Conservation (phyloP, 176 grass and related monocot species). For the Pontederia paniculata region DNA sequence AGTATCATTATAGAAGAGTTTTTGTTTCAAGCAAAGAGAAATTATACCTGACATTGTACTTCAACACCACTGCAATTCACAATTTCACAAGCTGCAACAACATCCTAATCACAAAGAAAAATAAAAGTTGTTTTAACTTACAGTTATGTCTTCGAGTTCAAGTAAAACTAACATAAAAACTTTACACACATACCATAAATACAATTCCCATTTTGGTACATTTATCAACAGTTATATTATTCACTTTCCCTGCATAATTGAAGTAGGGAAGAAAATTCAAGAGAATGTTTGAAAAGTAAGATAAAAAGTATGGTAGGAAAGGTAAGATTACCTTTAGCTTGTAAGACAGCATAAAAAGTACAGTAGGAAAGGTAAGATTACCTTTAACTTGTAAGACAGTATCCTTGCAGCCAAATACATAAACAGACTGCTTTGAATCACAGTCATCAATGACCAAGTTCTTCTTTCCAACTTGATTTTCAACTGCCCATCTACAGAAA, state of each 20-base stretch:
- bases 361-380: conserved; percentile 23
- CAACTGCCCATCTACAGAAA: conserved; percentile 62
- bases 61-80: conserved; percentile 91
- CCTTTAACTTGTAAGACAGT: conserved; percentile 85
- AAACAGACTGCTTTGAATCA: conserved; percentile 82
- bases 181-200: conserved; percentile 72
- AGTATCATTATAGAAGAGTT: too few species aligned
- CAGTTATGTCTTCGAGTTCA: background rate
- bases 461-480: conserved; percentile 92
- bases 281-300: too few species aligned
- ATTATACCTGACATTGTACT: conserved; percentile 90
- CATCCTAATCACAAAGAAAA: conserved; percentile 56
- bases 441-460: conserved; percentile 76
- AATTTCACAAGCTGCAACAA: conserved; percentile 90
- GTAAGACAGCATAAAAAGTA: too few species aligned
- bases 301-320: conserved; percentile 7
- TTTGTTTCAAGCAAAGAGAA: background rate
- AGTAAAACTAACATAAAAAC: too few species aligned
- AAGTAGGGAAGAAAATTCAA: background rate
- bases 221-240: conserved; percentile 96
- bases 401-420: conserved; percentile 85
- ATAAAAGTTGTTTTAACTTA: conserved; percentile 16
- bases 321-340: too few species aligned
- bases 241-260: conserved; percentile 70
- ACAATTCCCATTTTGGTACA: conserved; percentile 85